Evolutionary conservation across 305 asterid species (phyloP).

Genomic region (Withania somnifera): DNA sequence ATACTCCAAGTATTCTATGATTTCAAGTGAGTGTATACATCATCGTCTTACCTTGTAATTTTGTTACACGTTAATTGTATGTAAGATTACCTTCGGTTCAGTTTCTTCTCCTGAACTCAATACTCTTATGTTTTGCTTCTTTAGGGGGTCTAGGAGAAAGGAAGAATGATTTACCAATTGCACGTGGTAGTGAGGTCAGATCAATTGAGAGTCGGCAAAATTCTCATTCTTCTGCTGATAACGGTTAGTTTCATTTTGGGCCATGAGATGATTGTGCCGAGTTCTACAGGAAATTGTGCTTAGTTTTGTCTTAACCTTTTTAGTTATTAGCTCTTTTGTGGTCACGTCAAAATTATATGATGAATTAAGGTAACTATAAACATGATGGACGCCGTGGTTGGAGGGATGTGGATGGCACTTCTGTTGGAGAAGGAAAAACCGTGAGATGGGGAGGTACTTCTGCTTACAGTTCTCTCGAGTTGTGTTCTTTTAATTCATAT

Average conservation of each 20-base stretch:
- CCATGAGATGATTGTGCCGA: not conserved
- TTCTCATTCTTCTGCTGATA: conserved; percentile 42
- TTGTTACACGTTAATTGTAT: not conserved
- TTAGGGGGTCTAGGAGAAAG: conserved; percentile 38
- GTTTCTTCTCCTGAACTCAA: not conserved
- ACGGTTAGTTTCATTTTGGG: conserved; percentile 33
- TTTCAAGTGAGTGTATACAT: not conserved
- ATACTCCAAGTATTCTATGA: not conserved
- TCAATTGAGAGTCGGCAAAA: conserved; percentile 36
- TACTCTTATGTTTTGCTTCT: not conserved
- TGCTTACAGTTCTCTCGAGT: conserved; percentile 20
- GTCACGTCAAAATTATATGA: conserved; percentile 4
- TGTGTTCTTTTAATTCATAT: not conserved
- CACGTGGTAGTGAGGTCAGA: conserved; percentile 38
- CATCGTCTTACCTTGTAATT: not conserved
- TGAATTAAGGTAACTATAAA: not conserved
- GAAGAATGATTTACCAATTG: conserved; percentile 30
- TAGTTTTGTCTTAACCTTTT: not conserved
- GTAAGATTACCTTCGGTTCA: not conserved
- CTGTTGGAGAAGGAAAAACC: not conserved
- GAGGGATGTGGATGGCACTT: not conserved
- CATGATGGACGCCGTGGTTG: not conserved
- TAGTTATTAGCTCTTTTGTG: not conserved
- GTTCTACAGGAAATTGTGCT: not conserved
- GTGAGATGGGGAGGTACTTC: conserved; percentile 21